Evolutionary conservation across 2,329 filamentous ascomycete species (phyloP).

Genomic region (Basipetospora sp.): DNA sequence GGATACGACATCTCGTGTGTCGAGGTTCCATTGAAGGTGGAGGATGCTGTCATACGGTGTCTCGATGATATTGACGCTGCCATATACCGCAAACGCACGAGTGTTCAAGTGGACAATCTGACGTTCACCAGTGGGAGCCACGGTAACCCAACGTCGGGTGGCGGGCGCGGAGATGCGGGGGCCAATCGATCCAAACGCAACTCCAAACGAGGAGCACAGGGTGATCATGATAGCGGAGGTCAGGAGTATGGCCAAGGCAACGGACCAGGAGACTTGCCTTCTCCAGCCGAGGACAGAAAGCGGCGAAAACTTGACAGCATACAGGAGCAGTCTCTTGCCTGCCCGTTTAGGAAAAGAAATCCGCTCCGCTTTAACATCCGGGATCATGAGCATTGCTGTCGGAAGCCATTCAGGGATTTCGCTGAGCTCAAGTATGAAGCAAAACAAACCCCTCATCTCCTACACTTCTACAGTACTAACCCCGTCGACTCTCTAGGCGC

Average conservation of each 20-base stretch:
- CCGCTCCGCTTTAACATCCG: slow-evolving; percentile 30
- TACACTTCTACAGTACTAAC: too few species aligned
- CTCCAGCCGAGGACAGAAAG: not conserved
- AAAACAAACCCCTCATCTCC: too few species aligned
- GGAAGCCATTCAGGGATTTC: slow-evolving; percentile 28
- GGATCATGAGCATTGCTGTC: slow-evolving; percentile 29
- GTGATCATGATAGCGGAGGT: not conserved
- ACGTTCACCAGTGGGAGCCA: too few species aligned
- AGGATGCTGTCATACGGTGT: slow-evolving; percentile 1
- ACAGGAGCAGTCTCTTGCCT: slow-evolving; percentile 18
- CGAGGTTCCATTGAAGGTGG: not conserved
- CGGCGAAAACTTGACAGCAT: not conserved
- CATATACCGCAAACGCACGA: not conserved
- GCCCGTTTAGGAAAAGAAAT: slow-evolving; percentile 30
- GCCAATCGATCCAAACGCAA: not conserved
- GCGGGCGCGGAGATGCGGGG: too few species aligned
- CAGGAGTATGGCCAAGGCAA: not conserved
- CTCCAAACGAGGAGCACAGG: not conserved
- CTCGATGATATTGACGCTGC: slow-evolving; percentile 1
- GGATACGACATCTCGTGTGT: not conserved
- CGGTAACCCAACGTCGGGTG: too few species aligned
- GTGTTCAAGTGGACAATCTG: not conserved
- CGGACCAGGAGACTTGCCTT: not conserved
- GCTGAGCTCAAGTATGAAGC: slow-evolving; percentile 25
- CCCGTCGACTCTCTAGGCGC: slow-evolving; percentile 16